These are phyloP conservation scores for Saccharomycopsis lassenensis DNA, from an alignment of 805 yeast genomes.

Conservation along the genomic window DNA sequence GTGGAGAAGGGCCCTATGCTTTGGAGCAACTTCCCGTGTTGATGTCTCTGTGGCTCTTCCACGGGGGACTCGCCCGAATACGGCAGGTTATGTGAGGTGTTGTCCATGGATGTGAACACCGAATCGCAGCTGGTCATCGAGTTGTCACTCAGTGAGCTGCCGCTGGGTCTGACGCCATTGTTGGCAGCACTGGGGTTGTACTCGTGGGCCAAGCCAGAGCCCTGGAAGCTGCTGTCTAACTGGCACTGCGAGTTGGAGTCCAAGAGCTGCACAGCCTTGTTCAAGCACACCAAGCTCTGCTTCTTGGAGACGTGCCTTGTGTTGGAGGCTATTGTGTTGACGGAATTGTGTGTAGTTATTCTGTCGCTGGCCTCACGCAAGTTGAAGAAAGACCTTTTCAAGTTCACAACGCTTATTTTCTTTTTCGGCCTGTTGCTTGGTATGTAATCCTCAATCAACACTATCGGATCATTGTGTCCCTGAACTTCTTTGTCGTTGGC, in stretches of 20 bases:
- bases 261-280: constrained; percentile 10
- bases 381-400: constrained; percentile 23
- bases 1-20: too few relatives aligned
- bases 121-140: too few relatives aligned
- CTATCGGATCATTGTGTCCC: constrained; percentile 24
- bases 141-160: too few relatives aligned
- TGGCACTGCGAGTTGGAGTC: constrained; percentile 2
- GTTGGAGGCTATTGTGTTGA: too few relatives aligned
- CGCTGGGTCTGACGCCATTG: too few relatives aligned
- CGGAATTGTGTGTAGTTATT: constrained; percentile 11
- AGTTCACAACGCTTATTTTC: constrained; percentile 26
- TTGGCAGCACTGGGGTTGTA: background rate
- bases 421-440: constrained; percentile 22
- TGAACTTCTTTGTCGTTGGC: background rate
- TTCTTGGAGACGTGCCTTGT: constrained; percentile 5
- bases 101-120: too few relatives aligned
- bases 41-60: too few relatives aligned
- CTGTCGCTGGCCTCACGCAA: constrained; percentile 10
- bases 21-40: too few relatives aligned
- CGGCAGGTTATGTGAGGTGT: too few relatives aligned
- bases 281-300: constrained; percentile 10
- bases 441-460: constrained; percentile 49
- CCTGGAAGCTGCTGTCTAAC: background rate
- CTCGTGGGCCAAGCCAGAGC: background rate
- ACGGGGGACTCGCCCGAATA: too few relatives aligned